Percentiles rank a stretch among this genome's conserved stretches.
phyloP scores from a whole-genome alignment of 768 basidiomycete species.

The Trametes cingulata region DNA sequence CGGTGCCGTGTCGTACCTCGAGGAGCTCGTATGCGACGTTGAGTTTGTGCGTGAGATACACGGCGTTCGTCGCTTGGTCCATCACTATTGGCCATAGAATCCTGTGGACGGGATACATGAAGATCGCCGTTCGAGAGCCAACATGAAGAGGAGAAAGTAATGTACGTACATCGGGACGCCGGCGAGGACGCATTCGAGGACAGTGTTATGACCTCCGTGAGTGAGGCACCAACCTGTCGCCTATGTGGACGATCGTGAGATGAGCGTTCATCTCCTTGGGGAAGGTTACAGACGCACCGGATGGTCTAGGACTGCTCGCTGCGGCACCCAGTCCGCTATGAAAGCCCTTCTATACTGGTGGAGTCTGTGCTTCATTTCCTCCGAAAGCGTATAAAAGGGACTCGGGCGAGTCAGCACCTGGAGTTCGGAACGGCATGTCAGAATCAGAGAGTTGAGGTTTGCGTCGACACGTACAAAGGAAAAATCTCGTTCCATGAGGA shows the following conservation, averaged over 20 bases:
- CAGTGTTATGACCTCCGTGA: constrained; percentile 21
- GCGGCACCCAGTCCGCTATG: constrained; percentile 5
- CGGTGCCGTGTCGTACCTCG: constrained; percentile 24
- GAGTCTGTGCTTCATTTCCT: background rate
- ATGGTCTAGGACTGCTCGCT: constrained; percentile 6
- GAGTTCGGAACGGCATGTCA: no score
- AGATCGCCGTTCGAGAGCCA: background rate
- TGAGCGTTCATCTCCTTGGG: background rate
- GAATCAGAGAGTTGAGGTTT: background rate
- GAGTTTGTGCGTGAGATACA: constrained; percentile 23
- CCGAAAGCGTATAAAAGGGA: background rate
- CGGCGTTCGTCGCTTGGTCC: constrained; percentile 28
- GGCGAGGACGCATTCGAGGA: constrained; percentile 20
- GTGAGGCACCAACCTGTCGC: constrained; percentile 19
- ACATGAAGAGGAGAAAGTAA: background rate
- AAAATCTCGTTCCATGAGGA: constrained; percentile 21
- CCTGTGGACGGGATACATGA: constrained; percentile 16
- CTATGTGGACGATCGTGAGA: background rate
- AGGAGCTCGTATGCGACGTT: constrained; percentile 32
- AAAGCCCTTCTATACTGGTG: background rate
- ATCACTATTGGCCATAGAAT: constrained; percentile 29
- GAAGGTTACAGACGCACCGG: background rate
- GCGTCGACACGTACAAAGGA: constrained; percentile 24
- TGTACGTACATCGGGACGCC: constrained; percentile 24
- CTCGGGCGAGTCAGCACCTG: constrained; percentile 5